Evolutionary conservation across 2,329 filamentous ascomycete genomes (phyloP).

Genomic region (Harringtonia lauricola): DNA sequence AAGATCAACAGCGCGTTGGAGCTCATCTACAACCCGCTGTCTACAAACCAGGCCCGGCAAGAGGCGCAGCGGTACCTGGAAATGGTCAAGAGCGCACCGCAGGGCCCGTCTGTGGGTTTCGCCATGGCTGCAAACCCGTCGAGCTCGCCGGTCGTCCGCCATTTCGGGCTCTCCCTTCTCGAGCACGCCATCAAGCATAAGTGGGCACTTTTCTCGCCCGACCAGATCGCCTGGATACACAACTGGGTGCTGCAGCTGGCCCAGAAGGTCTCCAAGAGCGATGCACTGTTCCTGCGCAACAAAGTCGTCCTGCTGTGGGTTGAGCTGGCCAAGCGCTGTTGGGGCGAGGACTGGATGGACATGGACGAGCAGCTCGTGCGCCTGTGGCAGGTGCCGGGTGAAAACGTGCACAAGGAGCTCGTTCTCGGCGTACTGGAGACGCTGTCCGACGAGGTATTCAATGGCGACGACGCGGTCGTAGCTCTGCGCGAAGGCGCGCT

Average conservation of each 20-base stretch:
- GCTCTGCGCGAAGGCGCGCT: slow-evolving; percentile 73
- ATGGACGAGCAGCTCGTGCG: slow-evolving; percentile 80
- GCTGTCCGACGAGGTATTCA: slow-evolving; percentile 89
- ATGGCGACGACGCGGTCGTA: slow-evolving; percentile 77
- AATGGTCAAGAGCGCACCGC: slow-evolving; percentile 63
- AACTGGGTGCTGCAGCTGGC: slow-evolving; percentile 72
- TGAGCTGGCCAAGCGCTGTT: slow-evolving; percentile 84
- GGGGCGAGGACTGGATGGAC: slow-evolving; percentile 86
- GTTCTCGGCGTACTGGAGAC: slow-evolving; percentile 84
- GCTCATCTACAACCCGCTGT: slow-evolving; percentile 73
- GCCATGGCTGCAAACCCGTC: slow-evolving; percentile 63
- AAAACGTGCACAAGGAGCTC: slow-evolving; percentile 63
- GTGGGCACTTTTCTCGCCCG: slow-evolving; percentile 61
- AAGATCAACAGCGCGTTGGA: slow-evolving; percentile 77
- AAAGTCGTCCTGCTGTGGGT: slow-evolving; percentile 94
- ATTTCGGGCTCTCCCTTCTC: slow-evolving; percentile 86
- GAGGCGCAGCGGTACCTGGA: slow-evolving; percentile 83
- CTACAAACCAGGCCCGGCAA: slow-evolving; percentile 69
- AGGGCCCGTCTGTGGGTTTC: slow-evolving; percentile 79
- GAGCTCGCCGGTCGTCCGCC: slow-evolving; percentile 73
- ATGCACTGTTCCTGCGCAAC: slow-evolving; percentile 78
- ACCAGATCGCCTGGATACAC: slow-evolving; percentile 58
- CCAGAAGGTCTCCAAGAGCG: slow-evolving; percentile 55
- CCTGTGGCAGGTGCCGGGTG: slow-evolving; percentile 65
- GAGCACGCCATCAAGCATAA: slow-evolving; percentile 82